Evolutionary conservation across 345 rosid genomes (phyloP), one percentile per base, ranked within the genome.

Genomic region (Cardamine resedifolia): DNA sequence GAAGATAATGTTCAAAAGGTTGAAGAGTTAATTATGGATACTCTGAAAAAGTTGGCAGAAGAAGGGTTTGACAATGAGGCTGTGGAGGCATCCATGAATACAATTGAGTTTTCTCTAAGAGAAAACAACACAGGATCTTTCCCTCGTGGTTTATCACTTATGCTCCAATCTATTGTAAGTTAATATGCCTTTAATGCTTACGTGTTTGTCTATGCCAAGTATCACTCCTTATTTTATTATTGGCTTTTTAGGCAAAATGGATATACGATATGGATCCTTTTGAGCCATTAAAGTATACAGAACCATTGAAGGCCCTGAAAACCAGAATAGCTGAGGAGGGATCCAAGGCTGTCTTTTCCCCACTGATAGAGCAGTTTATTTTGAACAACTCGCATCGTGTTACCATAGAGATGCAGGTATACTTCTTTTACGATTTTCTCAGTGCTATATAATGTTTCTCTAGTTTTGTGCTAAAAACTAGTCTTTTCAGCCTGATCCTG

Each of bases 81-180:
- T 74, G 85, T 95, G 71, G 99, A 95, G 83, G 99, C 97, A 81
- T 95, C 97, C 65, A 91, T 95, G 97, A 95, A 95, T 78, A 95
- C 97, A 20, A 91, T 91, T 70, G 99, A 95, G 79, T 89, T 95
- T 79, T 89, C 97, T 81, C 92, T 95, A 14, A 81, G 99, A 78
- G 99, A 95, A 77, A 95, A 95, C 78, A 91, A 95, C 63, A 95
- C 96, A 7, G 97, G 97, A 44, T 95, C 99, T 69, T 95, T 89
- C 79, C 99, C 99, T 77, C 96, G 99, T 67, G 99, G 99, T 62
- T 80, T 95, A 79, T 89, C 99, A 28, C 75, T 95, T 74, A 95
- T 95, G 99, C 95, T 95, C 73, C 91, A 86, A 12, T 91, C 99
- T 66, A 84, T 95, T 1, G 96, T 91, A 78, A 74, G 87, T 30